phyloP scores from a whole-genome alignment of 78 protist genomes.

The Anaeramoeba flamelloides region DNA sequence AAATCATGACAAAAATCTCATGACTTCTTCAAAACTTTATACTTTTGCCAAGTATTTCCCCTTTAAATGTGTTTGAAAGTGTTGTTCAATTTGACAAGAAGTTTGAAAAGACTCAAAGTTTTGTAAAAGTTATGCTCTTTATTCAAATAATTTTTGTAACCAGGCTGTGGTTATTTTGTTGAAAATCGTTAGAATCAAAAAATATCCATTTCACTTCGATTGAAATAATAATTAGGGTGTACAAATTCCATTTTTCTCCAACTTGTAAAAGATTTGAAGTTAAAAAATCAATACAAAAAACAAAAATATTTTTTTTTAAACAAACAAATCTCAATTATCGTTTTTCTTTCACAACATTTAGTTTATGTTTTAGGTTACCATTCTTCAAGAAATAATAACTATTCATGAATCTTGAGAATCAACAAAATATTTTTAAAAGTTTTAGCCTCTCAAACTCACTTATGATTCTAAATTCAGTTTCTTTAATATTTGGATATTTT shows the following conservation, averaged over 20 bases:
- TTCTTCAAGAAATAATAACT: not conserved
- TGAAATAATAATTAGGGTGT: not conserved
- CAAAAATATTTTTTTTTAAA: not conserved
- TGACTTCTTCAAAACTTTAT: too few species aligned
- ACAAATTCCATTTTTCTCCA: not conserved
- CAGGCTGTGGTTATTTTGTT: too few species aligned
- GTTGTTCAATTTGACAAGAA: too few species aligned
- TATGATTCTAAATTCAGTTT: not conserved
- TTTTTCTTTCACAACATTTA: not conserved
- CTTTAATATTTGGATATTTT: not conserved
- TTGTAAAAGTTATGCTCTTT: too few species aligned
- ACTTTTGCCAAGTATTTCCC: too few species aligned
- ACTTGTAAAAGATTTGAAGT: not conserved
- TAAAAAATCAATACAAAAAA: not conserved
- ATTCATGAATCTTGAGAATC: conserved; percentile 1
- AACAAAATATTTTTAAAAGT: not conserved
- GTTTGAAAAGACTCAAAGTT: too few species aligned
- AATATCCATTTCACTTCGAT: not conserved
- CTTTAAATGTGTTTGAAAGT: too few species aligned
- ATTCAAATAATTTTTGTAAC: too few species aligned
- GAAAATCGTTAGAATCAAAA: too few species aligned
- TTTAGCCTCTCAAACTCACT: not conserved
- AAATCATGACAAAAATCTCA: too few species aligned
- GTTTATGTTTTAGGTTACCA: not conserved
- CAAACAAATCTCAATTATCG: not conserved